A percentile compares a stretch with the other conserved stretches of the same genome.
Conservation (phyloP, 2,329 filamentous ascomycete genomes). For the Aureobasidium sp. region DNA sequence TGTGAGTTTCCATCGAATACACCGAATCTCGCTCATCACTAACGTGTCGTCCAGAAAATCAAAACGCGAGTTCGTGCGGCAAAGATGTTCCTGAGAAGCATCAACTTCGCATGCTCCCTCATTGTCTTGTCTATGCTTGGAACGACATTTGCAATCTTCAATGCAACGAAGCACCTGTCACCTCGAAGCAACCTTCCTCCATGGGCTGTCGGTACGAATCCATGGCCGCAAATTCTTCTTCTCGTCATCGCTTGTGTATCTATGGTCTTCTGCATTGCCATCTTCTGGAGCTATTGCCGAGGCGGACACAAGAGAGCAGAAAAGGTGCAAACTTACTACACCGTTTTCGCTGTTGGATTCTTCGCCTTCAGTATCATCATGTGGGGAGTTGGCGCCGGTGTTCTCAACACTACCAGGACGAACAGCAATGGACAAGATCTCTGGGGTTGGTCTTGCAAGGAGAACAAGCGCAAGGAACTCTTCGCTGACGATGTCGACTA, state of each 20-base stretch:
- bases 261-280: conserved; percentile 64
- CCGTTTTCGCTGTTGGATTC: conserved; percentile 83
- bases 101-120: conserved; percentile 94
- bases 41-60: conserved; percentile 56
- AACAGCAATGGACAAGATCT: conserved; percentile 74
- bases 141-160: conserved; percentile 86
- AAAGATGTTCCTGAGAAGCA: conserved; percentile 87
- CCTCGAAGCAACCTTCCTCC: conserved; percentile 70
- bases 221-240: conserved; percentile 84
- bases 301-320: conserved; percentile 83
- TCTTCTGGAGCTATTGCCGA: conserved; percentile 80
- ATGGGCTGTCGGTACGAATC: conserved; percentile 70
- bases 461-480: conserved; percentile 70
- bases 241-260: conserved; percentile 73
- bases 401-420: conserved; percentile 70
- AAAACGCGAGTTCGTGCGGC: conserved; percentile 86
- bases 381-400: conserved; percentile 78
- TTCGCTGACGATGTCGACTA: conserved; percentile 80
- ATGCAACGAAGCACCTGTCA: conserved; percentile 68
- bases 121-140: conserved; percentile 88
- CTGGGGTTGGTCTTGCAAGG: conserved; percentile 96
- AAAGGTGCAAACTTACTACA: conserved; percentile 92
- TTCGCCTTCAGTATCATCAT: conserved; percentile 89
- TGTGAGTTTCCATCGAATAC: conserved; percentile 49
- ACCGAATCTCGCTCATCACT: too few species aligned